Evolutionary conservation across 129 eudicot genomes (phyloP).

Genomic region (Mikania micrantha): DNA sequence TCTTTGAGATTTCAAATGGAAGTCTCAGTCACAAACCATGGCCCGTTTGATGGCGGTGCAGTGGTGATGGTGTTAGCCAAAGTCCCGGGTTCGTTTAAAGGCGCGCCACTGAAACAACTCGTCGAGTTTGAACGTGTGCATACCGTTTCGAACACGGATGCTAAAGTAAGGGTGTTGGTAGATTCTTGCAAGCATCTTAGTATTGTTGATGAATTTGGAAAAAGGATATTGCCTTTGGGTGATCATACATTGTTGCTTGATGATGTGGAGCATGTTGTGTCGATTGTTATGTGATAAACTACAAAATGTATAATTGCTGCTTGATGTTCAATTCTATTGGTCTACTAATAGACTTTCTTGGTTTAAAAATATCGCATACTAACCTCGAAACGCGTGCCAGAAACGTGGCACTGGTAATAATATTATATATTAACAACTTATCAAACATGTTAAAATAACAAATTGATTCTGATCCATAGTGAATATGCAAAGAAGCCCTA

Average conservation of each 20-base stretch:
- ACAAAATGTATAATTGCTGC: slow-evolving; percentile 19
- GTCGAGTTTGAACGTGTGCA: slow-evolving; percentile 68
- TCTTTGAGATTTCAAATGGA: slow-evolving; percentile 51
- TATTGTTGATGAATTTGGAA: slow-evolving; percentile 54
- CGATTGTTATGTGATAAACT: slow-evolving; percentile 35
- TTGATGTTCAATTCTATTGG: neutral
- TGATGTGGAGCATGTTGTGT: slow-evolving; percentile 47
- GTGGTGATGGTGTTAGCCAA: slow-evolving; percentile 58
- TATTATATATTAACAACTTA: too few relatives aligned
- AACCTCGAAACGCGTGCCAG: too few relatives aligned
- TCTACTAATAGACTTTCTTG: neutral
- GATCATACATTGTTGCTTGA: slow-evolving; percentile 47
- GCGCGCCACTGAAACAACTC: slow-evolving; percentile 67
- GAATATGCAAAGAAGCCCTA: too few relatives aligned
- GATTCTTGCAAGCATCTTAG: slow-evolving; percentile 80
- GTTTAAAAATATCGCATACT: neutral
- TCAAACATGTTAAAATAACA: too few relatives aligned
- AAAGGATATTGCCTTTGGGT: slow-evolving; percentile 62
- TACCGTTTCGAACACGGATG: slow-evolving; percentile 19
- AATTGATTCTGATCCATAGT: too few relatives aligned
- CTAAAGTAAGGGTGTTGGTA: slow-evolving; percentile 32
- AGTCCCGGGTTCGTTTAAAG: slow-evolving; percentile 19
- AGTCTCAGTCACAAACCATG: slow-evolving; percentile 49
- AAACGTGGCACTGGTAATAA: too few relatives aligned
- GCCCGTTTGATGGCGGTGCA: slow-evolving; percentile 57